phyloP scores from a whole-genome alignment of 2,329 filamentous ascomycete species.

The Aspergillus sclerotialis region DNA sequence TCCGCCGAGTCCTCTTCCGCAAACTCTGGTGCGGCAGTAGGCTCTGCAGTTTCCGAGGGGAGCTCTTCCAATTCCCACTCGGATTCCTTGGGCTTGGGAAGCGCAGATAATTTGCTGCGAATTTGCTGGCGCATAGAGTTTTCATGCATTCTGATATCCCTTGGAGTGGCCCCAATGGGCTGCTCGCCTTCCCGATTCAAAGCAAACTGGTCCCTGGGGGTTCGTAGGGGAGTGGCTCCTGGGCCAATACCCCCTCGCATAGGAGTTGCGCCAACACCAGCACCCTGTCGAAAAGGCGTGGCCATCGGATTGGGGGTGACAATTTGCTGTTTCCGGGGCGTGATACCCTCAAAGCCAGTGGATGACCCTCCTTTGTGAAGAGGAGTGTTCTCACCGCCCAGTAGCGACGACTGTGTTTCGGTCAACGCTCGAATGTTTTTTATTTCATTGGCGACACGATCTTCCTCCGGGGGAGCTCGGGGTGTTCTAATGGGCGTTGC shows the following conservation, averaged over 20 bases:
- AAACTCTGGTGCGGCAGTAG: slow-evolving; percentile 42
- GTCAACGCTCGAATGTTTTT: slow-evolving; percentile 87
- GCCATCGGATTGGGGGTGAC: slow-evolving; percentile 95
- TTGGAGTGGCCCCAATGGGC: slow-evolving; percentile 65
- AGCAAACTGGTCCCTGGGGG: slow-evolving; percentile 78
- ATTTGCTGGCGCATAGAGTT: slow-evolving; percentile 62
- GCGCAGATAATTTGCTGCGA: slow-evolving; percentile 57
- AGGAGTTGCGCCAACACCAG: slow-evolving; percentile 62
- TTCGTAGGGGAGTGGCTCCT: slow-evolving; percentile 78
- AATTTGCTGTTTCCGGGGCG: slow-evolving; percentile 70
- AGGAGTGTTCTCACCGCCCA: slow-evolving; percentile 90
- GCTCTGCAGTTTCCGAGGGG: slow-evolving; percentile 71
- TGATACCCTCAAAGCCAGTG: slow-evolving; percentile 79
- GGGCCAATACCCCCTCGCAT: slow-evolving; percentile 52
- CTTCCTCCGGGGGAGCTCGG: slow-evolving; percentile 82
- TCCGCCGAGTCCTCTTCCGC: slow-evolving; percentile 65
- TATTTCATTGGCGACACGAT: slow-evolving; percentile 94
- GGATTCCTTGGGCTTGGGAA: slow-evolving; percentile 87
- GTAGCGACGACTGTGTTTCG: slow-evolving; percentile 84
- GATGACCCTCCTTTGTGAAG: slow-evolving; percentile 74
- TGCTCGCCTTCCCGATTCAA: slow-evolving; percentile 69
- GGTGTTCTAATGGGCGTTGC: slow-evolving; percentile 87
- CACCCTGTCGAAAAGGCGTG: slow-evolving; percentile 68
- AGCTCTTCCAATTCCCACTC: slow-evolving; percentile 87
- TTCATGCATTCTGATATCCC: slow-evolving; percentile 66